Conservation (phyloP, 2,329 filamentous ascomycete genomes). For the Gnomoniopsis sp. region DNA sequence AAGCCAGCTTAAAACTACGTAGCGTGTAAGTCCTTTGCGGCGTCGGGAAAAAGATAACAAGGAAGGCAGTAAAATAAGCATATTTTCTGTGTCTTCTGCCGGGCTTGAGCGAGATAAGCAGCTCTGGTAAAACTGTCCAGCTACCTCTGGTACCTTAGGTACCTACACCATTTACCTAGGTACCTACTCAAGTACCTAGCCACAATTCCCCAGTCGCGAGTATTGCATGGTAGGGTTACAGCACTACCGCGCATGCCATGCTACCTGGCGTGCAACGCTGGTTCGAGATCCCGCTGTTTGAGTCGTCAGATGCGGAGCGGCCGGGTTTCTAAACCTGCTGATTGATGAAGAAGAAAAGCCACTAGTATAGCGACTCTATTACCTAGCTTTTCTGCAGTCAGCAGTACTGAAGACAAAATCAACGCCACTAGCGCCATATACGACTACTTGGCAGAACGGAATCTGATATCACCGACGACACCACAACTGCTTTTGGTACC, state of each 20-base stretch:
- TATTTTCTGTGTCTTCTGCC: too few species aligned
- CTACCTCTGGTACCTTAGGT: too few species aligned
- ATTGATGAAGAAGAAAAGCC: too few species aligned
- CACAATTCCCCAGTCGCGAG: not conserved
- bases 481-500: not conserved
- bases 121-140: too few species aligned
- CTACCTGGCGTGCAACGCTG: not conserved
- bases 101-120: too few species aligned
- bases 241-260: not conserved
- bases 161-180: not conserved
- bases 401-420: not conserved
- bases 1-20: too few species aligned
- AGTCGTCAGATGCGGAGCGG: not conserved
- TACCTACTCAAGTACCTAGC: not conserved
- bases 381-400: not conserved
- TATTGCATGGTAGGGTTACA: not conserved
- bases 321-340: not conserved
- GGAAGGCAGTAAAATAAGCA: too few species aligned
- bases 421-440: not conserved
- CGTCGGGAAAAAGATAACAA: too few species aligned
- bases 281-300: not conserved
- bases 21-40: too few species aligned
- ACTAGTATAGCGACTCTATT: too few species aligned
- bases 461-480: not conserved
- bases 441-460: not conserved